phyloP scores from a whole-genome alignment of 2,329 filamentous ascomycete species.

The Fusarium sp. region DNA sequence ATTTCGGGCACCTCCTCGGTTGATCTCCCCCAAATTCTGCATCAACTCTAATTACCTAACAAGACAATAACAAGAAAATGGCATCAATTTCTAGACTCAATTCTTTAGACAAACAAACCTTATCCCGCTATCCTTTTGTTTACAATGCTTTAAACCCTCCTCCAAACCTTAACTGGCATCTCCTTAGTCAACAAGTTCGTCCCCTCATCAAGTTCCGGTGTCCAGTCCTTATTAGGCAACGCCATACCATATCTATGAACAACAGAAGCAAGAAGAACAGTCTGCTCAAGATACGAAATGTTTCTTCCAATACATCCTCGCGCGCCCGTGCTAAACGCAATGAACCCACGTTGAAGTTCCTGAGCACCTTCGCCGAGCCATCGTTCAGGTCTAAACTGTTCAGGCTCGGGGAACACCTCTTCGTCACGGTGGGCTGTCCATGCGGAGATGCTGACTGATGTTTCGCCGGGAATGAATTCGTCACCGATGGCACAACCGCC shows the following conservation, averaged over 20 bases:
- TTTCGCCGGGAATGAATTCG: constrained; percentile 51
- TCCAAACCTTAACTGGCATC: background rate
- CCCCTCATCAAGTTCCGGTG: background rate
- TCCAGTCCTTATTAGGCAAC: background rate
- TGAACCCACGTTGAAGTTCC: constrained; percentile 51
- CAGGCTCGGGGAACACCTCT: constrained; percentile 53
- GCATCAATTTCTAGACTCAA: background rate
- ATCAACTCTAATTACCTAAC: background rate
- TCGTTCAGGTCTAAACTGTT: constrained; percentile 55
- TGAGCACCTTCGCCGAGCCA: constrained; percentile 54
- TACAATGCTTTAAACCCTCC: background rate
- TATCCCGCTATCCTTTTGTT: background rate
- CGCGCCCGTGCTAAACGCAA: constrained; percentile 56
- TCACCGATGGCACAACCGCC: constrained; percentile 47
- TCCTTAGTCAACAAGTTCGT: background rate
- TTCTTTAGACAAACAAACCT: background rate
- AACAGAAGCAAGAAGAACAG: constrained; percentile 55
- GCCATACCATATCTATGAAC: constrained; percentile 52
- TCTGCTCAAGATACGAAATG: constrained; percentile 58
- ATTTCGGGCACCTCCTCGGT: too few species aligned
- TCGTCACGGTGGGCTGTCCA: constrained; percentile 54
- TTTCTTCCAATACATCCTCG: constrained; percentile 56
- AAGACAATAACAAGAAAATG: background rate
- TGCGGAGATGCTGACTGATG: constrained; percentile 53
- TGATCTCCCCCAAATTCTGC: background rate